phyloP scores from a whole-genome alignment of 2,329 filamentous ascomycete species.

The Phialophora macrospora region DNA sequence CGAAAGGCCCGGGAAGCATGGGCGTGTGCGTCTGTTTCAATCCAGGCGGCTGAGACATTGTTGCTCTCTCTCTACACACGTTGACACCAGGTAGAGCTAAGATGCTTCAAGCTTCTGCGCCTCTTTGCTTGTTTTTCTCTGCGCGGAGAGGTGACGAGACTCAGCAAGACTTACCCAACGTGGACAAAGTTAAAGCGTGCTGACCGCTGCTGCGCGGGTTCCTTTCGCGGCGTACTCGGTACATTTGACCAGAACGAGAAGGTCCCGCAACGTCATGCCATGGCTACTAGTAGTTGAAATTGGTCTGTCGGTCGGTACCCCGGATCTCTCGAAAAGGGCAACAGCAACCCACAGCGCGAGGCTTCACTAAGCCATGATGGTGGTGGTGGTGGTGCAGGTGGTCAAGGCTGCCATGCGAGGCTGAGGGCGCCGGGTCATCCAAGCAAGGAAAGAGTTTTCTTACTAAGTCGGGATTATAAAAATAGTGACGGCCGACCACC shows the following conservation, averaged over 20 bases:
- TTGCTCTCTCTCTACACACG: too few relatives aligned
- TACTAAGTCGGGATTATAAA: background rate
- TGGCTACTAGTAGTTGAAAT: too few relatives aligned
- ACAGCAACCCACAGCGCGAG: constrained; percentile 11
- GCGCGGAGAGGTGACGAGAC: background rate
- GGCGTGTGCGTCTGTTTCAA: background rate
- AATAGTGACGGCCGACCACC: background rate
- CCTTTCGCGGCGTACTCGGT: background rate
- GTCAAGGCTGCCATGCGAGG: background rate
- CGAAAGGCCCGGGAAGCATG: background rate
- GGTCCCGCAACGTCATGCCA: background rate
- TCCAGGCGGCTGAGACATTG: background rate
- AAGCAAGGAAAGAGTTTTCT: background rate
- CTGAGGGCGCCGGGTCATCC: background rate
- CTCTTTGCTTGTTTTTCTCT: background rate
- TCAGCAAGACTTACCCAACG: background rate
- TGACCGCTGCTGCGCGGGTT: background rate
- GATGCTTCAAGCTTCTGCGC: background rate
- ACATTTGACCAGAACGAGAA: background rate
- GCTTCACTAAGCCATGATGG: background rate
- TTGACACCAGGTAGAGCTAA: background rate
- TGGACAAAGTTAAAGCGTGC: background rate
- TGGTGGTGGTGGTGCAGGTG: background rate
- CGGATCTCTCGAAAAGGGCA: background rate
- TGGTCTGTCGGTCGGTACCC: background rate